Evolutionary conservation across 371 early-diverging fungal species (phyloP), one percentile per base, ranked within the genome.

Genomic region (Mortierella sp.): DNA sequence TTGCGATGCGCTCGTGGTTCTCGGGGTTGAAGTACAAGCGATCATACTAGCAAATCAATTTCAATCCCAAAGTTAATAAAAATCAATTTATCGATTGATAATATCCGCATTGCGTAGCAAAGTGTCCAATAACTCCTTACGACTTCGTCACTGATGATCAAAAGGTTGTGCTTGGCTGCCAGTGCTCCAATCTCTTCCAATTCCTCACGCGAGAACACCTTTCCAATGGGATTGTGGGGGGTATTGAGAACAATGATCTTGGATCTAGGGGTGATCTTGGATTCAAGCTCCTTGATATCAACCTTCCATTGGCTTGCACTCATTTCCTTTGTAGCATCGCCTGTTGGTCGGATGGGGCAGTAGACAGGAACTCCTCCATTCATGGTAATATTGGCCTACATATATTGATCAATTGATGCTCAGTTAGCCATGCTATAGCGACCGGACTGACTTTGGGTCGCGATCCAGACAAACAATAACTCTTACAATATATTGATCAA

Each of bases 211-310:
- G 92, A 88, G 81, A 96, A 97, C 26, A 94, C 93, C 75, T 95
- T 94, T 28, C 97, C 97, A 20, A 97, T 90, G 8, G 98, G 98
- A 84, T 98, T 98, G 86, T 98, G 96, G 32, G 98, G 98, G 28
- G 97, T 98, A 84, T 97, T 98, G 81, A 98, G 70, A 9, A 98
- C 93, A 68, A 98, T 88, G 75, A 97, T 92, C 88, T 95, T 96
- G 54, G 97, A 96, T 52, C 87, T 88, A 5, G 90, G 84, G 0
- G 91, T 95, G 67, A 97, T 88, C 65, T 94, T 94, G 43, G 90
- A 86, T 66, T 92, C 88, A 14, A 98, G 87, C 81, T 97, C 96
- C 39, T 88, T 87, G 52, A 95, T 87, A 78, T 97, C 96, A 43
- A 98, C 84, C 76, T 86, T 91, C 97, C 97, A 98, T 75, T 96